Percentiles rank a stretch among this genome's conserved stretches.
Conservation (phyloP, 495 filamentous ascomycete species). For the Chaetomium tenue region DNA sequence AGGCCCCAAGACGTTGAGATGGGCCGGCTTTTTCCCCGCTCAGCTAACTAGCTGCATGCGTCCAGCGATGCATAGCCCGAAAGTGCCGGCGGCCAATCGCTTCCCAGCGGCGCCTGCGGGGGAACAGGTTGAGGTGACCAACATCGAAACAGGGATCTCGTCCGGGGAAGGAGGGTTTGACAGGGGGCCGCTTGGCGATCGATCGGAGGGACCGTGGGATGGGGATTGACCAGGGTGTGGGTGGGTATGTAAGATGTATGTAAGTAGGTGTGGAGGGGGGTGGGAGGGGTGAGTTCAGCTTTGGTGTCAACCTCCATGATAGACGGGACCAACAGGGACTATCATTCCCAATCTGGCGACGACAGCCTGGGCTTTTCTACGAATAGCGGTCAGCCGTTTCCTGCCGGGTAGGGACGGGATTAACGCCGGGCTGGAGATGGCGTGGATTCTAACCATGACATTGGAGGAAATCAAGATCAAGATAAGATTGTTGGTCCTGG, state of each 20-base stretch:
- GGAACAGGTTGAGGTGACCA: too few relatives aligned
- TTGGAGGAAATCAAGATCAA: not conserved
- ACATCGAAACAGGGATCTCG: not conserved
- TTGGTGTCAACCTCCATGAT: too few relatives aligned
- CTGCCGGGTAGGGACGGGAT: not conserved
- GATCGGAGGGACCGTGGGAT: constrained; percentile 5
- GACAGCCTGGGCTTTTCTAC: not conserved
- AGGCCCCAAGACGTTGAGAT: not conserved
- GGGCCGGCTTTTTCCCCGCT: not conserved
- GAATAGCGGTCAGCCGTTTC: not conserved
- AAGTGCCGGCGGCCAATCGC: not conserved
- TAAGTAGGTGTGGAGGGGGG: not conserved
- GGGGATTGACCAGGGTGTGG: not conserved
- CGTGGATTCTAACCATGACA: not conserved
- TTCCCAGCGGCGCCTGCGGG: not conserved
- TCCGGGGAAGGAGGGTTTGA: not conserved
- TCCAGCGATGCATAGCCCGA: not conserved
- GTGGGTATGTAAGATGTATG: too few relatives aligned
- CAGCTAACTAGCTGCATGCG: constrained; percentile 5
- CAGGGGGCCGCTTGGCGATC: constrained; percentile 6
- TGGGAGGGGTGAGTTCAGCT: not conserved
- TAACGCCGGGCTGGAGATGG: not conserved
- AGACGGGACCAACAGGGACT: too few relatives aligned
- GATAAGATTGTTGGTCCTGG: too few relatives aligned
- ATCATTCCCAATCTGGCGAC: too few relatives aligned